Evolutionary conservation across 2,329 filamentous ascomycete genomes (phyloP).

Genomic region (Alternaria sp.): DNA sequence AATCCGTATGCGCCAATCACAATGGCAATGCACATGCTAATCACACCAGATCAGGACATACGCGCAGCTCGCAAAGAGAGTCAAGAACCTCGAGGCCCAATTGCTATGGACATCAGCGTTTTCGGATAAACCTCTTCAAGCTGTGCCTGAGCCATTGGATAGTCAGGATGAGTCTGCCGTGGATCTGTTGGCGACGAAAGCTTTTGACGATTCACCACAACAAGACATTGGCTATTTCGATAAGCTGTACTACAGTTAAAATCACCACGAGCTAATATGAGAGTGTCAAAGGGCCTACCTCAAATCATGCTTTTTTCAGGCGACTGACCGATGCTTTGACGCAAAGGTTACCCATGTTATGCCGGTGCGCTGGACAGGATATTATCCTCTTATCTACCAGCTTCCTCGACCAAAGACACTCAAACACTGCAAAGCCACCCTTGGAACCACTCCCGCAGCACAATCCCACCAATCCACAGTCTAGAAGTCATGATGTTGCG

Average conservation of each 20-base stretch:
- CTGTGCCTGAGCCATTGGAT: background rate
- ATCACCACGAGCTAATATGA: background rate
- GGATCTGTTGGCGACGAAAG: background rate
- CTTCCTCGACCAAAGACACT: background rate
- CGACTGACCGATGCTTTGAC: background rate
- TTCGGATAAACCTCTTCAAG: background rate
- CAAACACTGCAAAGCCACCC: accelerated
- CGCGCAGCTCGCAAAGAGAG: background rate
- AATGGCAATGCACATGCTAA: background rate
- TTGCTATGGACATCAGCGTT: background rate
- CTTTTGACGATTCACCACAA: background rate
- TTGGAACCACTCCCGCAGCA: background rate
- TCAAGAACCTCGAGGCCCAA: background rate
- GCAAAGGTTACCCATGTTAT: background rate
- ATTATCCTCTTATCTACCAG: background rate
- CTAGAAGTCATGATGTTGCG: background rate
- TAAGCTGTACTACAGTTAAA: background rate
- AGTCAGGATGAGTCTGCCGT: background rate
- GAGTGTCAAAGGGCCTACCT: accelerated
- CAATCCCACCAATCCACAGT: background rate
- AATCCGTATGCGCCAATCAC: background rate
- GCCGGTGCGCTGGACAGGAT: background rate
- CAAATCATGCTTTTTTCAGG: background rate
- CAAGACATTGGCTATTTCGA: background rate
- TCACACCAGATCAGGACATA: background rate